Evolutionary conservation across 139 green algal genomes (phyloP).

Genomic region (Coccomyxa sp.): DNA sequence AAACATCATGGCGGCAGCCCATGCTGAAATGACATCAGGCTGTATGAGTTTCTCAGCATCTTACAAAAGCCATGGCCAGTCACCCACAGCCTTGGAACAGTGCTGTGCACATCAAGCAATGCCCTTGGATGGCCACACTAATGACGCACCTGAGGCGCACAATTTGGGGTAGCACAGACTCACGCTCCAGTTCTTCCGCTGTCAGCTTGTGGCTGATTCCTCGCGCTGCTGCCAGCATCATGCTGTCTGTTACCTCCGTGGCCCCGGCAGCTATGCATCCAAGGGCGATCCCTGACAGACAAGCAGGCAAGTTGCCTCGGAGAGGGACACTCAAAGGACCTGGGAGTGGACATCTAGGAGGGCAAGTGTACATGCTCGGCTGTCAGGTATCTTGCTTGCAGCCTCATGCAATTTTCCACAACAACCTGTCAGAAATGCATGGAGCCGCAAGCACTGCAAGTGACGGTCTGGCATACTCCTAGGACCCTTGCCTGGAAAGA

Average conservation of each 20-base stretch:
- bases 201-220: conserved; percentile 12
- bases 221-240: conserved; percentile 25
- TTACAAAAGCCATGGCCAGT: too few relatives aligned
- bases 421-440: neutral
- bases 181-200: conserved; percentile 6
- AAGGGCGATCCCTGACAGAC: conserved; percentile 15
- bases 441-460: neutral
- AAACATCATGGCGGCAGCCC: too few relatives aligned
- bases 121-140: too few relatives aligned
- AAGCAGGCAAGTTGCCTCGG: neutral
- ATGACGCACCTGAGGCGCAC: conserved; percentile 12
- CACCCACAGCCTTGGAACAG: too few relatives aligned
- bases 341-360: neutral
- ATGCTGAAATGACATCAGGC: too few relatives aligned
- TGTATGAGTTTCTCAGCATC: too few relatives aligned
- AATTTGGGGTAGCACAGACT: conserved; percentile 14
- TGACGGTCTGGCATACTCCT: neutral
- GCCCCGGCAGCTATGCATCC: conserved; percentile 14
- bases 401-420: too few relatives aligned
- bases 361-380: neutral
- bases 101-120: too few relatives aligned
- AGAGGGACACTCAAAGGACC: neutral
- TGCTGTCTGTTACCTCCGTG: conserved; percentile 15
- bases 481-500: conserved; percentile 28
- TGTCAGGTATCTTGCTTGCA: neutral